phyloP scores from a whole-genome alignment of 345 rosid genomes.

The Arabis hirsuta region DNA sequence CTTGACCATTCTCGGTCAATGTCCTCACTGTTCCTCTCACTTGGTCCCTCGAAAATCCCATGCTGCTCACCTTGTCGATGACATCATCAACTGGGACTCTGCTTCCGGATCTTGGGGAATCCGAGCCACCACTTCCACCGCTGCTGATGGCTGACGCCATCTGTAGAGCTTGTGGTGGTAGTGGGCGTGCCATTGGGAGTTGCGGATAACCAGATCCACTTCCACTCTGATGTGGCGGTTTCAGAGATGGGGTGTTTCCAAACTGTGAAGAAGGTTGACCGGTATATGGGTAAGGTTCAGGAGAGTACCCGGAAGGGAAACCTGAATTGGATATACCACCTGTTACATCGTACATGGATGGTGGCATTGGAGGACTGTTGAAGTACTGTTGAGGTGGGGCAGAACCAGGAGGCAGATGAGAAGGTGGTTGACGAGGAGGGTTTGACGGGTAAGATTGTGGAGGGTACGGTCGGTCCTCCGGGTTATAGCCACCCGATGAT shows the following conservation, averaged over 20 bases:
- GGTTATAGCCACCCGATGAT: conserved; percentile 61
- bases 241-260: conserved; percentile 58
- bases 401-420: conserved; percentile 59
- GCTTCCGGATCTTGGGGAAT: conserved; percentile 69
- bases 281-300: conserved; percentile 58
- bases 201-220: conserved; percentile 68
- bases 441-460: conserved; percentile 62
- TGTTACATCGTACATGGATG: conserved; percentile 62
- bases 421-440: conserved; percentile 57
- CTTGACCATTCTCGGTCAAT: conserved; percentile 84
- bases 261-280: conserved; percentile 66
- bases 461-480: conserved; percentile 60
- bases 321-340: conserved; percentile 64
- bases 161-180: conserved; percentile 83
- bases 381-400: conserved; percentile 68
- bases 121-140: conserved; percentile 55
- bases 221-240: conserved; percentile 52
- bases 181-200: conserved; percentile 75
- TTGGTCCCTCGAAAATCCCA: conserved; percentile 94
- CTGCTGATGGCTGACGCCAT: conserved; percentile 60
- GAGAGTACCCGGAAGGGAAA: conserved; percentile 64
- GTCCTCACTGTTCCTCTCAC: conserved; percentile 79
- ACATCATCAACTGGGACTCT: conserved; percentile 84
- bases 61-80: conserved; percentile 72
- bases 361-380: conserved; percentile 57